These are phyloP conservation scores for Coemansia sp. DNA, from an alignment of 192 early-diverging fungal species.

Conservation along the genomic window DNA sequence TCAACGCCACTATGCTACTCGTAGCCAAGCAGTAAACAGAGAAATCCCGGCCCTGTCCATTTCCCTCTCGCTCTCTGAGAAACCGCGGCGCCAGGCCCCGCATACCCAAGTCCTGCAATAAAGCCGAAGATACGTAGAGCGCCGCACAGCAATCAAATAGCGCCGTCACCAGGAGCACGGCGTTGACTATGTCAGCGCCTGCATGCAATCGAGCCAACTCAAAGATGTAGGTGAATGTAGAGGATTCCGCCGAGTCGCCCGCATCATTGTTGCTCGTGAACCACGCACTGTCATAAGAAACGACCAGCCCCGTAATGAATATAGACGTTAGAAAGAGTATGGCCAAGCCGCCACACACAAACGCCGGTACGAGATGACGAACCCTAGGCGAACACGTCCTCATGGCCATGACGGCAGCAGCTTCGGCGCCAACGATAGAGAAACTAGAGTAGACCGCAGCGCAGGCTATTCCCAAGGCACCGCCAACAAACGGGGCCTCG, in stretches of 20 bases:
- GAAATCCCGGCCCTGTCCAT: background rate
- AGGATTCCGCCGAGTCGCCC: slow-evolving; percentile 7
- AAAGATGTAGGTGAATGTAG: slow-evolving; percentile 18
- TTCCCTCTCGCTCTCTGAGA: background rate
- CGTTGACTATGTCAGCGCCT: slow-evolving; percentile 21
- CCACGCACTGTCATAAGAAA: slow-evolving; percentile 10
- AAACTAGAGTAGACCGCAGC: slow-evolving; percentile 22
- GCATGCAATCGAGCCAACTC: slow-evolving; percentile 10
- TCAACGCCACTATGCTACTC: slow-evolving; percentile 9
- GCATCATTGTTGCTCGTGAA: background rate
- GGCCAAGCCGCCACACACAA: slow-evolving; percentile 8
- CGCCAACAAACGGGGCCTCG: slow-evolving; percentile 14
- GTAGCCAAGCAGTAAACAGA: slow-evolving; percentile 12
- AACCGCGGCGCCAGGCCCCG: slow-evolving; percentile 13
- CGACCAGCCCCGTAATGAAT: slow-evolving; percentile 20
- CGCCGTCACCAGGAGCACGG: slow-evolving; percentile 10
- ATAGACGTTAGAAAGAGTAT: slow-evolving; percentile 11
- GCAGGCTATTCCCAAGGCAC: slow-evolving; percentile 14
- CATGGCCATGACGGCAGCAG: slow-evolving; percentile 10
- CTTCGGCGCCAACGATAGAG: slow-evolving; percentile 14
- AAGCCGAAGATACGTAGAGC: slow-evolving; percentile 11
- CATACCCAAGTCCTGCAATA: slow-evolving; percentile 19
- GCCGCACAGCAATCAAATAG: slow-evolving; percentile 17
- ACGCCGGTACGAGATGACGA: slow-evolving; percentile 2
- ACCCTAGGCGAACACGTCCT: slow-evolving; percentile 9